Evolutionary conservation across 805 yeast species (phyloP), one percentile per base, ranked within the genome.

Genomic region (Wickerhamiella dianesei): DNA sequence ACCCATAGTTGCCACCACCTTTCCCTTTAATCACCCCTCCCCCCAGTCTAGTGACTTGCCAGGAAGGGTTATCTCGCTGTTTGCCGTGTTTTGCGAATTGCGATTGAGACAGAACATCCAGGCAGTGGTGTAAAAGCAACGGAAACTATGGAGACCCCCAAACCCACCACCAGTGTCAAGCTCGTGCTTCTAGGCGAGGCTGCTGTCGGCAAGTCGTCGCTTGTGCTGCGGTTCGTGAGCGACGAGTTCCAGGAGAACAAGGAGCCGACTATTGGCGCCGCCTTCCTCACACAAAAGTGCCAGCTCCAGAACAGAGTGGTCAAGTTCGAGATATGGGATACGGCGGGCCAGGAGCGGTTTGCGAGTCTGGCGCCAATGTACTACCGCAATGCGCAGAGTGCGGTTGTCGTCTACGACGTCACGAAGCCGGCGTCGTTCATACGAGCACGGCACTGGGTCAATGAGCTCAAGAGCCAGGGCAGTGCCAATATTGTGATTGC

Each of bases 231-330:
- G 55, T 89, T 89, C 65, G 97, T 89, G 40, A 79, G 87, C 53
- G 86, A 89, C 64, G 96, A 89, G 60, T 89, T 89, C 66, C 95
- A 92, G 64, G 97, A 88, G 64, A 88, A 89, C 65, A 88, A 89
- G 62, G 97, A 89, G 59, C 96, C 96, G 19, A 89, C 98, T 2
- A 89, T 89, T 56, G 98, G 98, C 14, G 98, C 98, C 3, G 97
- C 97, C 2, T 89, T 89, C 61, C 69, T 89, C 48, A 89, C 98
- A 36, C 97, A 89, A 63, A 78, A 94, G 59, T 88, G 95, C 60
- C 77, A 84, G 19, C 80, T 92, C 59, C 83, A 92, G 44, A 82
- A 80, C 50, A 75, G 81, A 59, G 83, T 92, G 6, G 84, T 89
- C 60, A 89, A 92, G 64, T 66, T 55, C 49, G 68, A 64, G 53